Evolutionary conservation across 805 yeast genomes (phyloP), one percentile per base, ranked within the genome.

Genomic region (Diddensiella santjacobensis): DNA sequence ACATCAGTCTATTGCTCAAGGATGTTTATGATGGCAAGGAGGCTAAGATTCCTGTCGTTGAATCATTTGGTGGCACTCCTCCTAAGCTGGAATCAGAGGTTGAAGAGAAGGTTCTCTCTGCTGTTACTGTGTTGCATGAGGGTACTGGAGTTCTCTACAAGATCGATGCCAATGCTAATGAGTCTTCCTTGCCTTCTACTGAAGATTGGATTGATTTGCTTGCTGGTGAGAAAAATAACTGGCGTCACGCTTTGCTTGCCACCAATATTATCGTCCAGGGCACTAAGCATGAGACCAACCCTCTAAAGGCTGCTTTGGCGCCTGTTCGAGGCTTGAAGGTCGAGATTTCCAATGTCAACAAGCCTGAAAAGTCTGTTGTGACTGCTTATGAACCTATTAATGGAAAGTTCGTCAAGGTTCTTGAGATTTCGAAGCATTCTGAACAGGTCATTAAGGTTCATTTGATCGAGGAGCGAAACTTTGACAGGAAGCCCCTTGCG

Each of bases 231-330:
- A 64, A 74, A 52, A 79, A 79, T 62, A 80, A 78, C 67, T 93
- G 99, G 99, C 81, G 95, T 71, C 85, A 84, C 60, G 97, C 98
- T 26, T 81, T 93, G 68, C 73, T 93, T 55, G 73, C 90, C 20
- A 76, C 91, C 56, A 75, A 80, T 48, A 81, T 87, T 66, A 74
- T 87, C 63, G 93, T 89, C 51, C 98, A 93, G 73, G 96, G 87
- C 49, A 73, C 79, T 56, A 80, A 83, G 71, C 90, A 84, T 61
- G 83, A 80, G 55, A 64, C 79, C 36, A 93, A 90, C 70, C 87
- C 98, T 24, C 77, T 83, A 44, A 85, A 80, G 62, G 81, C 83
- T 56, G 83, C 93, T 33, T 80, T 93, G 62, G 78, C 84, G 41
- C 98, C 99, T 50, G 71, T 77, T 49, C 71, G 78, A 56, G 73